Conservation (phyloP, 306 rosid species). For the Comarum palustre region DNA sequence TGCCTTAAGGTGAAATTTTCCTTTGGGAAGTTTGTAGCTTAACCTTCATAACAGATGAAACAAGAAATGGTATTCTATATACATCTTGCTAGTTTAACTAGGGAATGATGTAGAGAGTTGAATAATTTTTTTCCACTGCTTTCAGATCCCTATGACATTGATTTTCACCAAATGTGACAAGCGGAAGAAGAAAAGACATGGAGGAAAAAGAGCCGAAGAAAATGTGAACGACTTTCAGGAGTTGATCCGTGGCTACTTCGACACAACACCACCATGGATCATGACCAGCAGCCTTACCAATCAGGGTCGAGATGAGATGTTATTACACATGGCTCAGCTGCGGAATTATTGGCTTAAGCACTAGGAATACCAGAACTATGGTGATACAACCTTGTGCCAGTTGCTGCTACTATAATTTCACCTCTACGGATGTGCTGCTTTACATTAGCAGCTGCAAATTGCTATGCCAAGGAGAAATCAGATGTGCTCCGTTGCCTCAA, state of each 20-base stretch:
- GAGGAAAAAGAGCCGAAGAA: constrained; percentile 88
- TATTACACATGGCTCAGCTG: constrained; percentile 91
- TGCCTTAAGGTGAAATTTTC: not conserved
- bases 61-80: not conserved
- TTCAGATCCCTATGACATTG: constrained; percentile 93
- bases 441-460: not conserved
- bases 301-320: constrained; percentile 93
- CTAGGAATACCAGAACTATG: constrained; percentile 26
- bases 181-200: constrained; percentile 86
- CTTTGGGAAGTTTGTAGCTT: not conserved
- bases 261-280: constrained; percentile 89
- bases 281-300: constrained; percentile 94
- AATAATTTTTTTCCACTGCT: constrained; percentile 15
- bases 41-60: not conserved
- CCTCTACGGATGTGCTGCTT: not conserved
- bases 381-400: no score
- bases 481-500: not conserved
- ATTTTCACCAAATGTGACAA: constrained; percentile 97
- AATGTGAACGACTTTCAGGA: constrained; percentile 83
- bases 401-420: not conserved
- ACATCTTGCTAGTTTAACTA: not conserved
- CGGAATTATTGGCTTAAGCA: constrained; percentile 98
- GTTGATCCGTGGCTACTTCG: constrained; percentile 64
- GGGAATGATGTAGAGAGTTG: not conserved
- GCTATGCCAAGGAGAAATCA: not conserved